A percentile compares a stretch with the other conserved stretches of the same genome.
Evolutionary conservation across 2,329 filamentous ascomycete species (phyloP).

Genomic region (Fonsecaea nubica): DNA sequence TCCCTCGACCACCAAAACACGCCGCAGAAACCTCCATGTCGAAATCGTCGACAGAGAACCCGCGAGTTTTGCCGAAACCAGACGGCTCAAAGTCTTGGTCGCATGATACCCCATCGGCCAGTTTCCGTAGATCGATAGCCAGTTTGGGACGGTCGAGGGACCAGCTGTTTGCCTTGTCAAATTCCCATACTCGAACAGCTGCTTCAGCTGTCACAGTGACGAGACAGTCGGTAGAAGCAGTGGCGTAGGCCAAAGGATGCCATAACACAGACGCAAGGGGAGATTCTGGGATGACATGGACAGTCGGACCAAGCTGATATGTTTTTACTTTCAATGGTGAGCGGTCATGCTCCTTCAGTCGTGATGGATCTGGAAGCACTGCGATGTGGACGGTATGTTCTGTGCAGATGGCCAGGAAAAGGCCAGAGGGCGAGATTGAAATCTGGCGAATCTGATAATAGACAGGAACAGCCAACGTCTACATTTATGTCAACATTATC

Average conservation of each 20-base stretch:
- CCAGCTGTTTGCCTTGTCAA: slow-evolving; percentile 81
- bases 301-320: slow-evolving; percentile 89
- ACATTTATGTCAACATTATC: slow-evolving; percentile 34
- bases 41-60: slow-evolving; percentile 85
- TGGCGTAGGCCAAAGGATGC: slow-evolving; percentile 82
- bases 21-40: slow-evolving; percentile 95
- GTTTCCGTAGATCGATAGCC: slow-evolving; percentile 84
- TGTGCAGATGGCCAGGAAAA: slow-evolving; percentile 81
- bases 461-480: slow-evolving; percentile 74
- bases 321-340: slow-evolving; percentile 79
- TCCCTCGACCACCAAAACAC: slow-evolving; percentile 77
- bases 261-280: slow-evolving; percentile 82
- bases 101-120: slow-evolving; percentile 80
- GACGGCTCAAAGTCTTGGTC: slow-evolving; percentile 85
- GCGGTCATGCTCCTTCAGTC: slow-evolving; percentile 72
- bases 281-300: slow-evolving; percentile 84
- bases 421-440: slow-evolving; percentile 78
- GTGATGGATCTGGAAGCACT: slow-evolving; percentile 79
- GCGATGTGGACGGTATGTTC: slow-evolving; percentile 87
- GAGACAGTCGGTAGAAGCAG: slow-evolving; percentile 72
- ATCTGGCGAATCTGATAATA: slow-evolving; percentile 85
- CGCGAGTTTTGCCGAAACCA: slow-evolving; percentile 73
- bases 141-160: slow-evolving; percentile 85
- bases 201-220: slow-evolving; percentile 90
- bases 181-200: slow-evolving; percentile 86